These are phyloP conservation scores for Podila verticillata DNA, from an alignment of 192 early-diverging fungal genomes.

Conservation along the genomic window DNA sequence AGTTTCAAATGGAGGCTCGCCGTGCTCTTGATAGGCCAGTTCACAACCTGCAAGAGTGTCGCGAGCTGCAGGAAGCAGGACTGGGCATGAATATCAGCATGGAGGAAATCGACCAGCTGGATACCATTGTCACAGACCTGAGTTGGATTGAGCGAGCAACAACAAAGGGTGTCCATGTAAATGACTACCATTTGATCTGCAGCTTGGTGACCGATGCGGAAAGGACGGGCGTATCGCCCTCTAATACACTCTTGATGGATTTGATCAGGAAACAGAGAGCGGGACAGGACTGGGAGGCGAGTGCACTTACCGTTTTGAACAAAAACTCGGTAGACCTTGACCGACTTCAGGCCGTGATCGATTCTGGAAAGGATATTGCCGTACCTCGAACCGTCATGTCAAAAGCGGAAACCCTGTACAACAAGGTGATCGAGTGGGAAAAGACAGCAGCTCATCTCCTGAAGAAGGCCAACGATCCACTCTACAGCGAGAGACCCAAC, in stretches of 20 bases:
- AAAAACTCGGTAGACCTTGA: constrained; percentile 37
- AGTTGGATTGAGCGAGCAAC: constrained; percentile 49
- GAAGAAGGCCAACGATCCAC: constrained; percentile 19
- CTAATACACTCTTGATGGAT: constrained; percentile 45
- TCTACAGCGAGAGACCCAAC: constrained; percentile 37
- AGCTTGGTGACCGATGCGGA: constrained; percentile 46
- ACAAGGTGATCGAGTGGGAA: constrained; percentile 36
- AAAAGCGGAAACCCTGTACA: constrained; percentile 36
- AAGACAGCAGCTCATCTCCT: constrained; percentile 20
- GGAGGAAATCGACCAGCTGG: constrained; percentile 57
- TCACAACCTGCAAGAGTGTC: constrained; percentile 37
- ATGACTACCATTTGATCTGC: constrained; percentile 39
- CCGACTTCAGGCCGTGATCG: constrained; percentile 46
- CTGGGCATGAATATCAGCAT: constrained; percentile 38
- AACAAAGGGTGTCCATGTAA: constrained; percentile 20
- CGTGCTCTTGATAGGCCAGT: constrained; percentile 31
- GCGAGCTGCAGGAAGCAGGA: constrained; percentile 45
- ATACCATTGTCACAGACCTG: constrained; percentile 57
- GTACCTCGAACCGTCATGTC: constrained; percentile 36
- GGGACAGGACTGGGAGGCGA: constrained; percentile 37
- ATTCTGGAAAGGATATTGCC: constrained; percentile 21
- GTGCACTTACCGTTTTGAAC: constrained; percentile 17
- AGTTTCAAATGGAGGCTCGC: constrained; percentile 38
- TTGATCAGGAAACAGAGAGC: constrained; percentile 25
- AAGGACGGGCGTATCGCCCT: constrained; percentile 35